A percentile compares a stretch with the other conserved stretches of the same genome.
These are phyloP conservation scores for Pestalotiopsis sp. DNA, from an alignment of 2,329 filamentous ascomycete genomes.

Conservation along the genomic window DNA sequence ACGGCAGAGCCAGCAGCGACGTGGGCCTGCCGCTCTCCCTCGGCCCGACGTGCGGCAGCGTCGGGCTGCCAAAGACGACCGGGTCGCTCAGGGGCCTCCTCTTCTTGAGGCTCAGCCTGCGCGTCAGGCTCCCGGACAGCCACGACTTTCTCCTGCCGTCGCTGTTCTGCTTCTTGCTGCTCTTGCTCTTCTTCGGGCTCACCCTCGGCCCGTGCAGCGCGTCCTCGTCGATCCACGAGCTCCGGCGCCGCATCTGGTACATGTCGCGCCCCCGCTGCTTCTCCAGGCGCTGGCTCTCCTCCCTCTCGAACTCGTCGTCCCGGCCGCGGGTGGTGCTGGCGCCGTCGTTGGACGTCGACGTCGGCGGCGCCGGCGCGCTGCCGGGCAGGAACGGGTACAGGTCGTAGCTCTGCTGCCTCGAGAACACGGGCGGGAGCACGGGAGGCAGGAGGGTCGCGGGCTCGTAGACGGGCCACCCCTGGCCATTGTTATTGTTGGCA, in stretches of 20 bases:
- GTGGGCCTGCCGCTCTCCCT: not conserved
- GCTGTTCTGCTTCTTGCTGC: slow-evolving; percentile 13
- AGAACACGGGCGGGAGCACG: slow-evolving; percentile 24
- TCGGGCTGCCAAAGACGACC: slow-evolving; percentile 26
- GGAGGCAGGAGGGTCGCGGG: not conserved
- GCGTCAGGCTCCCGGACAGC: slow-evolving; percentile 19
- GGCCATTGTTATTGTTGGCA: no score
- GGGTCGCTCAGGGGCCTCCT: slow-evolving; percentile 19
- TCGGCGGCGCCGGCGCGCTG: not conserved
- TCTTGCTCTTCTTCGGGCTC: slow-evolving; percentile 26
- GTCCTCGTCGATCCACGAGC: slow-evolving; percentile 54
- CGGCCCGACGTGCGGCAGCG: slow-evolving; percentile 28
- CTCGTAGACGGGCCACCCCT: no score
- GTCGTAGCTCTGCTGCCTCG: slow-evolving; percentile 21
- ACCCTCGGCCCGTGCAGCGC: slow-evolving; percentile 50
- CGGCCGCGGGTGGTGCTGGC: not conserved
- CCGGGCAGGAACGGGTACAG: slow-evolving; percentile 6
- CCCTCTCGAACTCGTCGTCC: not conserved
- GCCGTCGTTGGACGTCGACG: not conserved
- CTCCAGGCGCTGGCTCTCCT: slow-evolving; percentile 18
- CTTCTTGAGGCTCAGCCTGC: slow-evolving; percentile 21
- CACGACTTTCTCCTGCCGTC: not conserved
- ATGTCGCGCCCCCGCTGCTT: slow-evolving; percentile 28
- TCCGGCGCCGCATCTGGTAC: slow-evolving; percentile 29
- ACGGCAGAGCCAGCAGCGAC: no score